Conservation (phyloP, 2,329 filamentous ascomycete genomes). For the Davidsoniella australis region DNA sequence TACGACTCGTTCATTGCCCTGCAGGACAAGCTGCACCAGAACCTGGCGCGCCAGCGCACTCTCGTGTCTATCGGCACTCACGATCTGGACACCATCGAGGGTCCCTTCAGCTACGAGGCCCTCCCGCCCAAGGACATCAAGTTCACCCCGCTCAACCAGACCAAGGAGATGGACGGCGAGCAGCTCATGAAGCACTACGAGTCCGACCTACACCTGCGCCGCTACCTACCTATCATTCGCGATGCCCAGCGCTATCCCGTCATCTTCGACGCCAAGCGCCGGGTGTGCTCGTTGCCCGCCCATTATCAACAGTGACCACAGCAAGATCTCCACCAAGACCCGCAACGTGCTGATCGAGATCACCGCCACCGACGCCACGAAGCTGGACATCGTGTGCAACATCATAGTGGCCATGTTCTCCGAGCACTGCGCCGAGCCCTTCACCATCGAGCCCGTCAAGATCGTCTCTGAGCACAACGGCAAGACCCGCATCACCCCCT, state of each 20-base stretch:
- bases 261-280: constrained; percentile 76
- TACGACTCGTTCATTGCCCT: constrained; percentile 97
- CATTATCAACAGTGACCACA: constrained; percentile 95
- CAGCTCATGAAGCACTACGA: constrained; percentile 93
- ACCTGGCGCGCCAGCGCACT: constrained; percentile 80
- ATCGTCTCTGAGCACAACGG: constrained; percentile 85
- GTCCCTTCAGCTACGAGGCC: constrained; percentile 93
- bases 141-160: constrained; percentile 83
- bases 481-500: constrained; percentile 63
- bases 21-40: constrained; percentile 96
- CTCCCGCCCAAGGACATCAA: constrained; percentile 79
- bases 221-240: constrained; percentile 83
- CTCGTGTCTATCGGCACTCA: constrained; percentile 96
- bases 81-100: constrained; percentile 82
- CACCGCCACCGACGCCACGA: constrained; percentile 88
- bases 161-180: constrained; percentile 67
- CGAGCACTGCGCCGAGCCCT: constrained; percentile 69
- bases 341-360: constrained; percentile 95
- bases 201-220: constrained; percentile 79
- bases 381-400: constrained; percentile 87
- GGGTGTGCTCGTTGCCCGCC: constrained; percentile 88
- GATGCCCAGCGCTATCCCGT: constrained; percentile 91
- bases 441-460: constrained; percentile 85
- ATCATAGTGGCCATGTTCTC: constrained; percentile 98
- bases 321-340: constrained; percentile 83